These are phyloP conservation scores for Aspergillus sp. DNA, from an alignment of 2,329 filamentous ascomycete genomes.

Conservation along the genomic window DNA sequence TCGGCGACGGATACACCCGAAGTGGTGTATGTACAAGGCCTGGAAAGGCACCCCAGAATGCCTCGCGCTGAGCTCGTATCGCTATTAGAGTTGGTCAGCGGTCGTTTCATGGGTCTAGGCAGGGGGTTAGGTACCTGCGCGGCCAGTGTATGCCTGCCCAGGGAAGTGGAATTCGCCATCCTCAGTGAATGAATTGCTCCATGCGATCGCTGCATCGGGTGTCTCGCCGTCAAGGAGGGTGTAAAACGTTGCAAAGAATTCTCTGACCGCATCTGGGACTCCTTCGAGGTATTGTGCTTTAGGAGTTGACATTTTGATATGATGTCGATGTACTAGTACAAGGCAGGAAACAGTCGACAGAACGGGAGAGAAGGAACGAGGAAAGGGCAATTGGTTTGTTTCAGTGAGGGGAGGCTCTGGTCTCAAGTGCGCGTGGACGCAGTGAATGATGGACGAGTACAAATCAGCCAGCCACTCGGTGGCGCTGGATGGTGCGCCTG, in stretches of 20 bases:
- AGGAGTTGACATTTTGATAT: neutral
- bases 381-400: too few relatives aligned
- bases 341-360: neutral
- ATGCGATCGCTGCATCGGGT: neutral
- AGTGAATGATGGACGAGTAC: neutral
- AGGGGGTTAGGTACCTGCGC: neutral
- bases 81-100: neutral
- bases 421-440: neutral
- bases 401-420: too few relatives aligned
- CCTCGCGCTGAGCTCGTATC: neutral
- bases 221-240: neutral
- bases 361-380: neutral
- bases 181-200: neutral
- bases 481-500: neutral
- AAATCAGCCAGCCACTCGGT: neutral
- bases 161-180: slow-evolving; percentile 1
- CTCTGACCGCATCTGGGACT: neutral
- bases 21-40: neutral
- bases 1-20: slow-evolving; percentile 3
- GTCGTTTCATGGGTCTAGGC: neutral
- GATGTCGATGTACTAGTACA: neutral
- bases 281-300: neutral
- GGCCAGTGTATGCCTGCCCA: neutral
- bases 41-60: neutral
- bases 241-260: neutral